These are phyloP conservation scores for Hyaloscypha finlandica DNA, from an alignment of 495 filamentous ascomycete genomes.

Conservation along the genomic window DNA sequence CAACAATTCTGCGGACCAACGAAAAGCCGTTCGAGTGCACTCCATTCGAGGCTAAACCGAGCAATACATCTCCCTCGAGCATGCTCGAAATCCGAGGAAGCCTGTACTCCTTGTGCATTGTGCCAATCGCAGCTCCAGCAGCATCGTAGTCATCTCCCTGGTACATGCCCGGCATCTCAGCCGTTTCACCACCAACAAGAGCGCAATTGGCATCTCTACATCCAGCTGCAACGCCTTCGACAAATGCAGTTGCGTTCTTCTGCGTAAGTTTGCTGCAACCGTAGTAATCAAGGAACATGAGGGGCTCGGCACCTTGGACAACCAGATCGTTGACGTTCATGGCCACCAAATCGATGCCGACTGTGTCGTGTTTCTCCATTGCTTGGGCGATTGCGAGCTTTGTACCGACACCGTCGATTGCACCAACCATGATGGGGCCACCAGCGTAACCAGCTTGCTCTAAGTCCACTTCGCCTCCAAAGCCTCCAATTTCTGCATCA, in stretches of 20 bases:
- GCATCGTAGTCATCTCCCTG: constrained; percentile 82
- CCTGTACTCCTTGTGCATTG: constrained; percentile 66
- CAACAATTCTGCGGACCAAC: constrained; percentile 84
- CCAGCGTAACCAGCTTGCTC: constrained; percentile 70
- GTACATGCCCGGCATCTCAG: constrained; percentile 97
- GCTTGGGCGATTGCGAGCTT: constrained; percentile 94
- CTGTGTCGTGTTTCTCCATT: constrained; percentile 85
- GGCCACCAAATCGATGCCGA: constrained; percentile 93
- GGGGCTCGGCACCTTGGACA: constrained; percentile 89
- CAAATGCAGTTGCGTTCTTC: constrained; percentile 72
- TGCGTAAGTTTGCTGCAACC: constrained; percentile 84
- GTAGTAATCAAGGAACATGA: constrained; percentile 97
- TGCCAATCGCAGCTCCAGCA: constrained; percentile 83
- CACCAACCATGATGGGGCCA: constrained; percentile 79
- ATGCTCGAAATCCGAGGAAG: constrained; percentile 78
- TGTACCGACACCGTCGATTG: constrained; percentile 95
- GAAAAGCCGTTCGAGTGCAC: constrained; percentile 96
- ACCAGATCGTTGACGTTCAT: constrained; percentile 99
- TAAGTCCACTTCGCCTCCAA: constrained; percentile 88
- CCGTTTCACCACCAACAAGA: constrained; percentile 94
- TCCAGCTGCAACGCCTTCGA: constrained; percentile 83
- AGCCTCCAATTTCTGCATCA: constrained; percentile 90
- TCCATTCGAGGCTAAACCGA: constrained; percentile 81
- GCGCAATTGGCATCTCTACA: constrained; percentile 82
- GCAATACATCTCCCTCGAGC: constrained; percentile 76